Percentiles rank a stretch among this genome's conserved stretches.
Conservation (phyloP, 805 yeast genomes). For the Wickerhamiella azymoides region DNA sequence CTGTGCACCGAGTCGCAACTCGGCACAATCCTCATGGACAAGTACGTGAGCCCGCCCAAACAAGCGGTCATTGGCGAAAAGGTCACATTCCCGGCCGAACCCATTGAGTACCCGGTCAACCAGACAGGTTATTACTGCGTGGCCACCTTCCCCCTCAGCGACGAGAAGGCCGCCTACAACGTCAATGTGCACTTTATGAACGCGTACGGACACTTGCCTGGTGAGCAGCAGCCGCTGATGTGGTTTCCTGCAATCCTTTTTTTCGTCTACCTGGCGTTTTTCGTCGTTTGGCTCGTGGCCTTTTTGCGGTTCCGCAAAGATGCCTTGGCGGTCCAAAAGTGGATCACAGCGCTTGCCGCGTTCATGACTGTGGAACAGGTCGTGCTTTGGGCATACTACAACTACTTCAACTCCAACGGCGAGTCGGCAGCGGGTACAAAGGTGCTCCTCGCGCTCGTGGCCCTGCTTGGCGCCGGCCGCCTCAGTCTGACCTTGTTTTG, state of each 20-base stretch:
- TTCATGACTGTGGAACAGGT: slow-evolving; percentile 75
- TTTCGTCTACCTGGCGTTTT: slow-evolving; percentile 64
- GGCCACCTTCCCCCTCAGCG: slow-evolving; percentile 42
- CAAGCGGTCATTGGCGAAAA: slow-evolving; percentile 44
- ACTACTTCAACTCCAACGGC: slow-evolving; percentile 55
- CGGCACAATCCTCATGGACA: slow-evolving; percentile 49
- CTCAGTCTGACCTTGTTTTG: slow-evolving; percentile 80
- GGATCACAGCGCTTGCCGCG: slow-evolving; percentile 71
- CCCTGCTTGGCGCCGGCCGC: slow-evolving; percentile 66
- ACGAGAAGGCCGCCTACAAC: slow-evolving; percentile 32
- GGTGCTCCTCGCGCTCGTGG: slow-evolving; percentile 61
- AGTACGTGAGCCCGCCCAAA: slow-evolving; percentile 29
- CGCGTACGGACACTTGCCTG: slow-evolving; percentile 81
- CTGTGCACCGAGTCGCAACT: slow-evolving; percentile 41
- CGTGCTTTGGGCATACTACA: slow-evolving; percentile 84
- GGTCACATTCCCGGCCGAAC: slow-evolving; percentile 39
- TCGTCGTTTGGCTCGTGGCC: slow-evolving; percentile 73
- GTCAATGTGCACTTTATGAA: slow-evolving; percentile 76
- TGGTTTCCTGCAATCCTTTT: slow-evolving; percentile 81
- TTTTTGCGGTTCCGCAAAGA: slow-evolving; percentile 78
- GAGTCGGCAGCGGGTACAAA: slow-evolving; percentile 38
- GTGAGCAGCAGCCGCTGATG: slow-evolving; percentile 79
- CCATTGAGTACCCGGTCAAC: slow-evolving; percentile 47
- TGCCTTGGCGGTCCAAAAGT: slow-evolving; percentile 77
- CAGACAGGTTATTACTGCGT: slow-evolving; percentile 90